Conservation (phyloP, 441 rosid genomes). For the Gossypium schwendimanii region DNA sequence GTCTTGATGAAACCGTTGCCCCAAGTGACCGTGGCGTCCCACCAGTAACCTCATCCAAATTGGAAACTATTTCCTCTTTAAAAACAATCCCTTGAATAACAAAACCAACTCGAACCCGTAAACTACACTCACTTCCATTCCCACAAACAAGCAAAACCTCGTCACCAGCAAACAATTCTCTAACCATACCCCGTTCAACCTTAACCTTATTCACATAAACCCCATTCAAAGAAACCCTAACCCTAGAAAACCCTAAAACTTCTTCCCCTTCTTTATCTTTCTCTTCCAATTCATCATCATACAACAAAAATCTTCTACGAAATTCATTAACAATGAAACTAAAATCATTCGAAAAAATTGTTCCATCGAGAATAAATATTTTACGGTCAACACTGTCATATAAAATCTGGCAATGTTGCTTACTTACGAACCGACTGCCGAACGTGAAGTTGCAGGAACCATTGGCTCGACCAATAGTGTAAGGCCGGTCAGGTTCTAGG, state of each 20-base stretch:
- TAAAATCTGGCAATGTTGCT: conserved; percentile 65
- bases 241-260: conserved; percentile 20
- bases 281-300: conserved; percentile 28
- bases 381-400: conserved; percentile 43
- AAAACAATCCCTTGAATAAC: conserved; percentile 36
- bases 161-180: conserved; percentile 56
- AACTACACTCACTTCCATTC: conserved; percentile 29
- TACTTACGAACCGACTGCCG: conserved; percentile 48
- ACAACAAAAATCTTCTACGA: conserved; percentile 28
- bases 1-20: conserved; percentile 24
- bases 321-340: conserved; percentile 30
- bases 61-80: conserved; percentile 32
- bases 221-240: conserved; percentile 49
- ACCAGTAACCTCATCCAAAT: conserved; percentile 15
- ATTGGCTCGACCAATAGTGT: conserved; percentile 55
- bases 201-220: conserved; percentile 55
- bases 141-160: conserved; percentile 68
- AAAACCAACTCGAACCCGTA: conserved; percentile 44
- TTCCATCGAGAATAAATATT: conserved; percentile 54
- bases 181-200: conserved; percentile 28
- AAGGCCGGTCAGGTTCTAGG: conserved; percentile 49
- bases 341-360: conserved; percentile 14
- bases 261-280: conserved; percentile 12
- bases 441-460: conserved; percentile 43
- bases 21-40: conserved; percentile 23